Evolutionary conservation across 768 basidiomycete species (phyloP).

Genomic region (Lactarius sanguifluus): DNA sequence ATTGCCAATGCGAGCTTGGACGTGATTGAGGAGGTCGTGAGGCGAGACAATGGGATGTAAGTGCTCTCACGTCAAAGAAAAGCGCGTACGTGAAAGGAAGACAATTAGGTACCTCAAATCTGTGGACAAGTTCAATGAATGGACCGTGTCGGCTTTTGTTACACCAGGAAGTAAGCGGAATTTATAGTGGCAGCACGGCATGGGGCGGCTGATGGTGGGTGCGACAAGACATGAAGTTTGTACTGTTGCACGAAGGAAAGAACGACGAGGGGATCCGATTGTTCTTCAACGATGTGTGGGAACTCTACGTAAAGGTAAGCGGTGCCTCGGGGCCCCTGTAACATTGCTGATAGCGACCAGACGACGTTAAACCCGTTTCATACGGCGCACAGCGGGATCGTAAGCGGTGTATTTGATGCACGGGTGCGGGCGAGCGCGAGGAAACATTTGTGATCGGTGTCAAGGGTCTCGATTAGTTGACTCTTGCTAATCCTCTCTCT

Average conservation of each 20-base stretch:
- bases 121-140: conserved; percentile 98
- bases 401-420: conserved; percentile 77
- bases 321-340: conserved; percentile 5
- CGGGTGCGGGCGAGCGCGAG: conserved; percentile 85
- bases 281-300: conserved; percentile 97
- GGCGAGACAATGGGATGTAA: conserved; percentile 76
- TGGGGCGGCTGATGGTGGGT: conserved; percentile 28
- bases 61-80: conserved; percentile 34
- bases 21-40: conserved; percentile 90
- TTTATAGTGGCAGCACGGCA: conserved; percentile 8
- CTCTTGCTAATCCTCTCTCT: neutral
- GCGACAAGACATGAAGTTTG: conserved; percentile 84
- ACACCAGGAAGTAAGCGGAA: conserved; percentile 83
- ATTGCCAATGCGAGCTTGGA: conserved; percentile 97
- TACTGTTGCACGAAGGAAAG: conserved; percentile 91
- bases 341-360: conserved; percentile 42
- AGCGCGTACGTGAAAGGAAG: neutral
- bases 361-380: conserved; percentile 95
- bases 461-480: conserved; percentile 1
- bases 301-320: conserved; percentile 91
- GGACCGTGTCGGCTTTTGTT: conserved; percentile 95
- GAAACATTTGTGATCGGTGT: conserved; percentile 58
- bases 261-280: conserved; percentile 95
- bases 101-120: conserved; percentile 84
- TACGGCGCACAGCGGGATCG: conserved; percentile 80